Evolutionary conservation across 2,329 filamentous ascomycete genomes (phyloP).

Genomic region (Helminthosporium solani): DNA sequence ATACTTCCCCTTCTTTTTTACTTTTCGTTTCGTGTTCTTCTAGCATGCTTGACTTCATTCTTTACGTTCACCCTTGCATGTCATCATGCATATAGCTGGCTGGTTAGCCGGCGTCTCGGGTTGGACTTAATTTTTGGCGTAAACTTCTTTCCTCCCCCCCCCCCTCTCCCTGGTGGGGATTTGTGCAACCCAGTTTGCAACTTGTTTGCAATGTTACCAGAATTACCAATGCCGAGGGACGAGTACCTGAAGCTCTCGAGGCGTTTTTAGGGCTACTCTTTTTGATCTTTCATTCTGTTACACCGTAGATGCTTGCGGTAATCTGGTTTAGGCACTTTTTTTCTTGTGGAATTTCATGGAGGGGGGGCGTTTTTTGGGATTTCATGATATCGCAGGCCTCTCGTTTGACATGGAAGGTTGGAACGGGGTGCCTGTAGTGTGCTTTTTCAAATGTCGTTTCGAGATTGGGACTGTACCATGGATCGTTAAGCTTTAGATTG

Average conservation of each 20-base stretch:
- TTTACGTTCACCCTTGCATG: neutral
- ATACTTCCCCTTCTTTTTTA: neutral
- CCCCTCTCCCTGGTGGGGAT: neutral
- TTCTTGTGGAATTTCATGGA: too few relatives aligned
- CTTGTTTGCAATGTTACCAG: conserved; percentile 5
- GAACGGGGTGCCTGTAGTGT: too few relatives aligned
- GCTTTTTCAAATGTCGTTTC: neutral
- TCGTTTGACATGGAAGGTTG: too few relatives aligned
- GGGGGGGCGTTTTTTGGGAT: too few relatives aligned
- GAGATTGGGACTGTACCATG: conserved; percentile 1
- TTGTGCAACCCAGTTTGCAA: neutral
- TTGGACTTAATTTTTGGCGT: neutral
- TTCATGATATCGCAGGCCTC: too few relatives aligned
- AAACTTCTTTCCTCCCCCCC: neutral
- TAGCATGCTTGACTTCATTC: neutral
- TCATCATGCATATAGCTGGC: neutral
- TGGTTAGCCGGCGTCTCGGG: conserved; percentile 4
- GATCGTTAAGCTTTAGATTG: conserved; percentile 2
- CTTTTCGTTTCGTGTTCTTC: neutral
- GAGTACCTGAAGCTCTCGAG: neutral
- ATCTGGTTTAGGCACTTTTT: too few relatives aligned
- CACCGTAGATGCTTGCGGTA: neutral
- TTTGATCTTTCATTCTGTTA: neutral
- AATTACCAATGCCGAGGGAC: neutral
- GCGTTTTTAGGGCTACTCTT: neutral